Evolutionary conservation across 208 protist genomes (phyloP), one percentile per base, ranked within the genome.

Genomic region (Crithidia acanthocephali): DNA sequence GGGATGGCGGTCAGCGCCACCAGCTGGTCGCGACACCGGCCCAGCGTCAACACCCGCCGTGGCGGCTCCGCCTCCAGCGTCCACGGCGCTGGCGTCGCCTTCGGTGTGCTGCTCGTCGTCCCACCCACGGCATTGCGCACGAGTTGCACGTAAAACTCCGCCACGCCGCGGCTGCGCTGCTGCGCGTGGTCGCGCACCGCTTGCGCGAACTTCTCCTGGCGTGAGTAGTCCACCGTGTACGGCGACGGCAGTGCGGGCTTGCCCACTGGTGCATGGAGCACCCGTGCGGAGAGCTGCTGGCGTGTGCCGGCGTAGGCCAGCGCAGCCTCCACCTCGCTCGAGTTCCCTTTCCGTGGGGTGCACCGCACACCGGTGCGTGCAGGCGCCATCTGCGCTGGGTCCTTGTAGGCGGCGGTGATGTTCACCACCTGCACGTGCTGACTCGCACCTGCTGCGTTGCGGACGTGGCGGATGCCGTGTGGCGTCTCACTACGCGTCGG

Each of bases 341-440:
- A 83, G 25, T 5, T 15, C 25, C 52, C 37, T 32, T 68, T 77
- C 9, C 51, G 63, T 15, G 76, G 63, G 16, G 61, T n/a, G 58
- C 84, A 90, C 18, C 80, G 76, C 30, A 95, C 59, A 15, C 81
- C 79, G 10, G 78, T 72, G 18, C 79, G 85, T 23, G 30, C 28
- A 0, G 61, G 42, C 3, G 42, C 66, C 76, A 95, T 90, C 55
- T 85, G 81, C 47, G 59, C 22, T 2, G 90, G 87, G 50, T 95
- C 81, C 68, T 79, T 80, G 82, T 95, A 95, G 28, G 76, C 79
- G 20, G 74, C 64, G 0, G 87, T 91, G 48, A 95, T 75, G 70
- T 84, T 87, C 7, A 96, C 91, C 15, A 96, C 88, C 72, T 96
- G 88, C 51, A 96, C 73, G 50, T 86, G 56, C 70, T 94, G 91